Evolutionary conservation across 495 filamentous ascomycete species (phyloP), one percentile per base, ranked within the genome.

Genomic region (Penicillium arizonense): DNA sequence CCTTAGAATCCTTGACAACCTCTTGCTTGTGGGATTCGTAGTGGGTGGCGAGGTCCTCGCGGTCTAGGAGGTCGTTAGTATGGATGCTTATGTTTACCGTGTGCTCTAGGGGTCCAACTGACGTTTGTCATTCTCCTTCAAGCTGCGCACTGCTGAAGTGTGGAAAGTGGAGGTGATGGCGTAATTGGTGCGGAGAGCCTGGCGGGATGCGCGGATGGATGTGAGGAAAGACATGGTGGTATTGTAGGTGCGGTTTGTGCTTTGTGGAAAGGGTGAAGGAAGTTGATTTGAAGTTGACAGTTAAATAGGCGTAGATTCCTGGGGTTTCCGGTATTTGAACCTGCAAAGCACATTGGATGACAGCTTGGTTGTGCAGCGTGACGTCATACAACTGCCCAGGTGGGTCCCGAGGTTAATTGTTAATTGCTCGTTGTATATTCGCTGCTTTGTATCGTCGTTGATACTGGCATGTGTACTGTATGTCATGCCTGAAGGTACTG

Each of bases 1-100:
- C 73, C 72, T 88, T 88, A 46, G 83, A 78, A 73, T 85, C 85
- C 62, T 77, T 70, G 48, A 96, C 55, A 33, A 81, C 78, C 43
- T 90, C 82, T 41, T 89, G 71, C 75, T 95, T 96, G 59, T 92
- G 78, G 42, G 77, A 63, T 59, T 93, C 89, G 52, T 83, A 81
- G 58, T 81, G 64, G 3, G 60, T 43, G 39, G 65, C 47, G 6
- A 78, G 63, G 23, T 77, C 52, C 0, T 77, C 76, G 32, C 70
- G 68, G 57, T 73, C 75, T 77, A 18, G 23, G 30, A 16, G 11
- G 10, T n/a, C 23, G 52, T 58, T 56, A 48, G 33, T 44, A 13
- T 10, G 37, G 8, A 0, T 40, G 20, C 9, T 30, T 7, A 5
- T 4, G 5, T 2, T 30, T 30, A 8, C 9, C 28, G 2, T 5